Evolutionary conservation across 176 grass and related monocot species (phyloP).

Genomic region (Pharus latifolius): DNA sequence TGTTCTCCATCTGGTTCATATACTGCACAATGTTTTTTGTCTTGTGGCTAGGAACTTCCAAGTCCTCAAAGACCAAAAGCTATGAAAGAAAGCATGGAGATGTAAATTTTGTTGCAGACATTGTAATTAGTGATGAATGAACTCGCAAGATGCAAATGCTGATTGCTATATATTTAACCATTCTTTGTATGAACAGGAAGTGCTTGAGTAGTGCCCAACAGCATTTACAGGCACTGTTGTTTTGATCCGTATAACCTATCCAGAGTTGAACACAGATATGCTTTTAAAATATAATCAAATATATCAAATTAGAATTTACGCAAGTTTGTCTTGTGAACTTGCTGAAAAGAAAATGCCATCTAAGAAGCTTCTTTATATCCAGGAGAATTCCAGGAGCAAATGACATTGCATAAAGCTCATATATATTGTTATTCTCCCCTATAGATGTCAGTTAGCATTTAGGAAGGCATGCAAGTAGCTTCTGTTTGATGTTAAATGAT

Average conservation of each 20-base stretch:
- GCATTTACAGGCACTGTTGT: no score
- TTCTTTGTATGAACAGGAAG: no score
- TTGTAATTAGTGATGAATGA: background rate
- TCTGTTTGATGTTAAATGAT: background rate
- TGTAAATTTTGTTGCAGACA: background rate
- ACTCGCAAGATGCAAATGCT: background rate
- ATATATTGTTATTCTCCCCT: no score
- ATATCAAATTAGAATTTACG: no score
- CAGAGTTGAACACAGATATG: no score
- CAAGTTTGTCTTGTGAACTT: no score
- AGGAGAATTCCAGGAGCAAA: no score
- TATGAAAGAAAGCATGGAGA: background rate
- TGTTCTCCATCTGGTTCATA: constrained; percentile 48
- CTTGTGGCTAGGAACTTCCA: constrained; percentile 71
- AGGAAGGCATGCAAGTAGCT: background rate
- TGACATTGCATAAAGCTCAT: background rate
- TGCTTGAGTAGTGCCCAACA: no score
- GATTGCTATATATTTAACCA: background rate
- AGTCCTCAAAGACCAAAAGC: constrained; percentile 69
- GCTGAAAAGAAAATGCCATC: background rate
- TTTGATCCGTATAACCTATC: no score
- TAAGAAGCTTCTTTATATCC: background rate
- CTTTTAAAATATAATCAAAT: no score
- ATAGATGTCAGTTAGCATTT: background rate
- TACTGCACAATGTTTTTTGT: constrained; percentile 78